These are phyloP conservation scores for Phytophthora sansomeana DNA, from an alignment of 352 stramenopile species.

Conservation along the genomic window DNA sequence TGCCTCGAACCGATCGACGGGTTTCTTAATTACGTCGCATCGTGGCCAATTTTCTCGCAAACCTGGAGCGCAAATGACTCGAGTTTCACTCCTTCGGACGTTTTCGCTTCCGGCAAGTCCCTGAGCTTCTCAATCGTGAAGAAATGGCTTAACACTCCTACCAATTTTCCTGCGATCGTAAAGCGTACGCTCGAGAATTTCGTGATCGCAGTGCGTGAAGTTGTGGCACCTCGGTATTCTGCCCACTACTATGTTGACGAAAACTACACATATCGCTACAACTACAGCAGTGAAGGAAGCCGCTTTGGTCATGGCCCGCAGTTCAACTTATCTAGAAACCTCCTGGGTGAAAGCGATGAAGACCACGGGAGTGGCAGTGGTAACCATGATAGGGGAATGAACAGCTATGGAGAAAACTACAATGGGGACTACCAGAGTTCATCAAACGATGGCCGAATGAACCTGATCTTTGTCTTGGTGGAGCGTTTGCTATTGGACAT, in stretches of 20 bases:
- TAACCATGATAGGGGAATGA: too few species aligned
- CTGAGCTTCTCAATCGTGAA: constrained; percentile 26
- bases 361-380: too few species aligned
- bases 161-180: constrained; percentile 30
- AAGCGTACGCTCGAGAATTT: constrained; percentile 16
- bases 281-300: neutral
- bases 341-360: too few species aligned
- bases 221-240: neutral
- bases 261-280: neutral
- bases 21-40: constrained; percentile 34
- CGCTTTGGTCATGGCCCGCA: neutral
- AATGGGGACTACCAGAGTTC: neutral
- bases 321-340: too few species aligned
- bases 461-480: neutral
- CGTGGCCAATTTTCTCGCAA: constrained; percentile 41
- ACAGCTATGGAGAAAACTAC: neutral
- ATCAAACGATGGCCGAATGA: neutral
- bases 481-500: neutral
- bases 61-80: constrained; percentile 4
- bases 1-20: constrained; percentile 47
- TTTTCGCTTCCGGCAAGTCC: constrained; percentile 43
- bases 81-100: constrained; percentile 29
- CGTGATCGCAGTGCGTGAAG: neutral
- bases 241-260: neutral
- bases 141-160: constrained; percentile 18